Evolutionary conservation across 305 asterid species (phyloP).

Genomic region (Rubia balearica): DNA sequence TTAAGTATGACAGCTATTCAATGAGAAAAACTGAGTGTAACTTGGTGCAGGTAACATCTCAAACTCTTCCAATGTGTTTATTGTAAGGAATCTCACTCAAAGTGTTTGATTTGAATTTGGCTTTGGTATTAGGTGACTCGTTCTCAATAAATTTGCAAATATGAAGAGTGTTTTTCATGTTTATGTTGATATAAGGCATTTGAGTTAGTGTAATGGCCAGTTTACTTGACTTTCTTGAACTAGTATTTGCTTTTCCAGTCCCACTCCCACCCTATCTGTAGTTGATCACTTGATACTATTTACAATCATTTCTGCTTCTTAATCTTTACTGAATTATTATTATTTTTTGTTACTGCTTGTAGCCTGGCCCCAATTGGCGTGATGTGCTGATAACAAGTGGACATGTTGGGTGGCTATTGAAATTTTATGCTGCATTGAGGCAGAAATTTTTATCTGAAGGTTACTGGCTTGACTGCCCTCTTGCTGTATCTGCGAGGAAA

Average conservation of each 20-base stretch:
- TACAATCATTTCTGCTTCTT: not conserved
- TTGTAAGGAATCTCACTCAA: not conserved
- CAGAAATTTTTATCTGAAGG: constrained; percentile 76
- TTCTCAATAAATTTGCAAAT: not conserved
- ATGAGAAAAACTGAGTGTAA: constrained; percentile 56
- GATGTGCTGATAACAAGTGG: constrained; percentile 82
- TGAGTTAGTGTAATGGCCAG: not conserved
- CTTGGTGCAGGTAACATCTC: constrained; percentile 59
- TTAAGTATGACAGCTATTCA: constrained; percentile 41
- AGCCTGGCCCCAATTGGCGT: constrained; percentile 91
- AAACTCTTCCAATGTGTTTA: not conserved
- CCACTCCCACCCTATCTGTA: not conserved
- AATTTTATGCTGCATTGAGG: constrained; percentile 70
- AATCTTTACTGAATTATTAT: constrained; percentile 19
- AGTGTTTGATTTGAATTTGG: not conserved
- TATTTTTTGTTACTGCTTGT: constrained; percentile 32
- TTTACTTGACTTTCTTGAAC: not conserved
- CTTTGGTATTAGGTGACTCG: not conserved
- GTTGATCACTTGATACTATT: not conserved
- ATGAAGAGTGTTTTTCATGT: not conserved
- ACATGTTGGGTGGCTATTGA: constrained; percentile 83
- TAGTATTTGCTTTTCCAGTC: not conserved
- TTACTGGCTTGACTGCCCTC: constrained; percentile 93
- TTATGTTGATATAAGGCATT: not conserved
- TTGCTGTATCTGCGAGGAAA: constrained; percentile 85